Evolutionary conservation across 192 early-diverging fungal species (phyloP).

Genomic region (Rhizophagus sp.): DNA sequence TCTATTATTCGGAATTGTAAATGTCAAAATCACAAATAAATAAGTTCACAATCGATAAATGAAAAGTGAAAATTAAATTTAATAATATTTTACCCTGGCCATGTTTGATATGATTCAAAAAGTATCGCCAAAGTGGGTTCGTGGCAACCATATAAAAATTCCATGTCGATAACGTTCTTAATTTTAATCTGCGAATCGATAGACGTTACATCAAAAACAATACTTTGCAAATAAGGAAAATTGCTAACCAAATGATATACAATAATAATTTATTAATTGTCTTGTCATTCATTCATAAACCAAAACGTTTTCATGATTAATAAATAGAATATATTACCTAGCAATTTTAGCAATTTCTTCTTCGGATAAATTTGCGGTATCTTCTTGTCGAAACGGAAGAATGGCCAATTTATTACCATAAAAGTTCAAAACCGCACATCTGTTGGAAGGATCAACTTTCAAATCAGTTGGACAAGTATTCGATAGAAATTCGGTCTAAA

Average conservation of each 20-base stretch:
- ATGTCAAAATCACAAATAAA: background rate
- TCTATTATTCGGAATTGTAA: conserved; percentile 33
- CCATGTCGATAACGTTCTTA: conserved; percentile 84
- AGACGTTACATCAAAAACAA: conserved; percentile 65
- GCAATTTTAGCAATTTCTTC: conserved; percentile 60
- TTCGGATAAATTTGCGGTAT: conserved; percentile 50
- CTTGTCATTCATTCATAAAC: background rate
- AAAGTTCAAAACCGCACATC: conserved; percentile 87
- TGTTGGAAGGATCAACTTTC: conserved; percentile 78
- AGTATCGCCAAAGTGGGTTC: conserved; percentile 94
- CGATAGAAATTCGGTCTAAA: conserved; percentile 66
- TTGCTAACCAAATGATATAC: conserved; percentile 35
- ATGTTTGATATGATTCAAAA: conserved; percentile 82
- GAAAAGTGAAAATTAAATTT: background rate
- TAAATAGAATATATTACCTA: background rate
- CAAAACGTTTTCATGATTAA: background rate
- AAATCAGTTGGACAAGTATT: conserved; percentile 65
- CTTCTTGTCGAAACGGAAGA: conserved; percentile 80
- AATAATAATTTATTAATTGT: background rate
- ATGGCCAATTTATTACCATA: conserved; percentile 90
- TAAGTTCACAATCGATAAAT: background rate
- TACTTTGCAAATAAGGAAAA: conserved; percentile 69
- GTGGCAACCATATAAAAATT: conserved; percentile 86
- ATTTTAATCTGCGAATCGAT: conserved; percentile 68
- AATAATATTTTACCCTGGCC: conserved; percentile 69